Base-by-base conservation (phyloP, 1,139 yeast genomes). In the Candida tunisiensis region DNA sequence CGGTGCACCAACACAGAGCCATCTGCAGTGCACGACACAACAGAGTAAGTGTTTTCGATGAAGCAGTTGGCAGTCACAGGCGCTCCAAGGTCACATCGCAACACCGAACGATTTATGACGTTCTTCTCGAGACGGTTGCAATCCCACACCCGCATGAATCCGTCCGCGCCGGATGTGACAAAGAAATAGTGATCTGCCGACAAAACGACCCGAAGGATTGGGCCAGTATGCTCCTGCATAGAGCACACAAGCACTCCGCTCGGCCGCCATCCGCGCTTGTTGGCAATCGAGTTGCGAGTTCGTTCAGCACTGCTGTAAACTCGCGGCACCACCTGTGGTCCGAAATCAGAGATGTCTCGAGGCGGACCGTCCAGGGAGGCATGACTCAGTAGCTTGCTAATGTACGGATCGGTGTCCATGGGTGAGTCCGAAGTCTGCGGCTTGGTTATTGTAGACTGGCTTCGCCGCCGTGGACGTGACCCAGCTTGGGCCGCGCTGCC, bases 131-230 rank as follows among this genome's bases (percentile, higher is more conserved):
- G 52, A 32, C 72, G 66, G 9, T 55, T 45, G 1, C 73, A 53
- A 41, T 82, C 93, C 96, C 96, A 88, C 0, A 88, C 51, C 36
- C 69, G 74, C 25, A 88, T 42, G 3, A 54, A 41, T 0, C 96
- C 95, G 26, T 65, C 62, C 25, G 71, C 74, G 4, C 91, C 78
- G 3, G 85, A 93, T 1, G 91, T 74, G 2, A 82, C 56, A 38
- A 88, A 74, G 39, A 68, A 77, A 22, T 66, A 66, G 13, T 69
- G 64, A 24, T 74, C 70, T 0, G 82, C 75, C 8, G 56, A 42
- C 0, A 67, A 65, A 3, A 62, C 65, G 7, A 83, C 49, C 24
- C 74, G 55, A 15, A 62, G 71, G 8, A 83, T 55, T 1, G 67
- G 47, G 6, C 55, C 55, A 9, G 55, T 51, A 37, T 72, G 78